phyloP scores from a whole-genome alignment of 169 alveolate genomes.

The Plasmodium reichenowi region DNA sequence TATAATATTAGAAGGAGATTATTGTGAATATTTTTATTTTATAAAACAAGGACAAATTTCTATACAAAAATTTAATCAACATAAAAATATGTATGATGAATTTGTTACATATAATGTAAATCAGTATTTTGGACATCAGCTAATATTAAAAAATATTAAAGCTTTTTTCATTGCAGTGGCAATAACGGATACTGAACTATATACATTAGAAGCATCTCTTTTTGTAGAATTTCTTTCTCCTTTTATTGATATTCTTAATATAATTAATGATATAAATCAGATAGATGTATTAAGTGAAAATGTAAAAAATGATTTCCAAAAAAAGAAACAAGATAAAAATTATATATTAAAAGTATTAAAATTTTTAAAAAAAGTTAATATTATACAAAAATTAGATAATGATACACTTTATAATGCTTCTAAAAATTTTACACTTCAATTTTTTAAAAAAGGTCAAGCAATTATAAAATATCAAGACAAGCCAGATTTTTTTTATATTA shows the following conservation, averaged over 20 bases:
- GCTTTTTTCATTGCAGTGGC: slow-evolving; percentile 51
- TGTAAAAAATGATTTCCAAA: slow-evolving; percentile 18
- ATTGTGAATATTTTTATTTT: slow-evolving; percentile 53
- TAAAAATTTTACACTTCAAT: slow-evolving; percentile 42
- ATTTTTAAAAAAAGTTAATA: slow-evolving; percentile 54
- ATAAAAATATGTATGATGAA: slow-evolving; percentile 76
- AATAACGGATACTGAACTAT: slow-evolving; percentile 44
- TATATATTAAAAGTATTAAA: slow-evolving; percentile 36
- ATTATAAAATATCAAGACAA: slow-evolving; percentile 50
- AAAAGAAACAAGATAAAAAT: slow-evolving; percentile 21
- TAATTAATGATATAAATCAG: slow-evolving; percentile 24
- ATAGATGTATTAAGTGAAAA: slow-evolving; percentile 9
- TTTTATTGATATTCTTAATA: slow-evolving; percentile 24
- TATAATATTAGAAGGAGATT: slow-evolving; percentile 67
- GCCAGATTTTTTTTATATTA: slow-evolving; percentile 63
- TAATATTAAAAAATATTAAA: slow-evolving; percentile 24
- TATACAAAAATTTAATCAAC: slow-evolving; percentile 64
- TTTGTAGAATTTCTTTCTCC: slow-evolving; percentile 57
- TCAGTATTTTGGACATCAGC: slow-evolving; percentile 69
- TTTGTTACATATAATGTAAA: slow-evolving; percentile 12
- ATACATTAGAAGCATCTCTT: slow-evolving; percentile 36
- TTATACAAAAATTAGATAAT: slow-evolving; percentile 53
- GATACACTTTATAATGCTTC: slow-evolving; percentile 44
- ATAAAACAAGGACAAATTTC: slow-evolving; percentile 61
- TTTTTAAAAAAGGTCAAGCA: slow-evolving; percentile 57